Conservation (phyloP, 768 basidiomycete genomes). For the Antrodiella citrinella region DNA sequence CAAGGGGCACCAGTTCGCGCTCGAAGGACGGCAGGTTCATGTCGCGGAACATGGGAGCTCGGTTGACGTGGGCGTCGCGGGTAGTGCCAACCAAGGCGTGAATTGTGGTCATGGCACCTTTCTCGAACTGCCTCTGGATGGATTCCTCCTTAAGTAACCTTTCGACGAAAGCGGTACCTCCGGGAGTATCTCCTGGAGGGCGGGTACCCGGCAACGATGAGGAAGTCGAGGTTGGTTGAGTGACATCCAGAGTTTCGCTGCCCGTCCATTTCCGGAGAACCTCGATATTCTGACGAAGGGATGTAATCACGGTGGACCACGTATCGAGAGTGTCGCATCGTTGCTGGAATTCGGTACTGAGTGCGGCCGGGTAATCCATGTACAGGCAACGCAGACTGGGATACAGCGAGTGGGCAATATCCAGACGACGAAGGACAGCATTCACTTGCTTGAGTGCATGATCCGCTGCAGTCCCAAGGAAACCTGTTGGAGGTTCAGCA, state of each 20-base stretch:
- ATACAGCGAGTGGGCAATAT: slow-evolving; percentile 81
- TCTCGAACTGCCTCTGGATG: slow-evolving; percentile 92
- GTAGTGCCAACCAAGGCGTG: slow-evolving; percentile 80
- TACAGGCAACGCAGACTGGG: slow-evolving; percentile 77
- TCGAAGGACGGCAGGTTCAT: slow-evolving; percentile 93
- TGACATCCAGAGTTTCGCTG: slow-evolving; percentile 84
- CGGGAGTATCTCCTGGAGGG: slow-evolving; percentile 39
- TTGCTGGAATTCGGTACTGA: slow-evolving; percentile 59
- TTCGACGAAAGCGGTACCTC: slow-evolving; percentile 86
- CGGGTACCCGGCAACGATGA: slow-evolving; percentile 23
- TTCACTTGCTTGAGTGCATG: slow-evolving; percentile 55
- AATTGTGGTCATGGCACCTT: slow-evolving; percentile 80
- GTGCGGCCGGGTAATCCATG: slow-evolving; percentile 66
- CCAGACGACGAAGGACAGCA: slow-evolving; percentile 62
- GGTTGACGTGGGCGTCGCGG: slow-evolving; percentile 79
- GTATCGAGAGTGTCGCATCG: slow-evolving; percentile 85
- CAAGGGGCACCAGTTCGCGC: slow-evolving; percentile 80
- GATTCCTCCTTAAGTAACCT: slow-evolving; percentile 92
- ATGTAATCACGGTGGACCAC: slow-evolving; percentile 83
- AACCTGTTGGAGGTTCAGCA: slow-evolving; percentile 28
- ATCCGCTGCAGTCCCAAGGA: slow-evolving; percentile 29
- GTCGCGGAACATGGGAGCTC: slow-evolving; percentile 65
- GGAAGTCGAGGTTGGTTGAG: slow-evolving; percentile 62
- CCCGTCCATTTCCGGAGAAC: slow-evolving; percentile 91
- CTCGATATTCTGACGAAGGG: slow-evolving; percentile 75